phyloP scores from a whole-genome alignment of 2,329 filamentous ascomycete genomes.

The Trichoderma sp. region DNA sequence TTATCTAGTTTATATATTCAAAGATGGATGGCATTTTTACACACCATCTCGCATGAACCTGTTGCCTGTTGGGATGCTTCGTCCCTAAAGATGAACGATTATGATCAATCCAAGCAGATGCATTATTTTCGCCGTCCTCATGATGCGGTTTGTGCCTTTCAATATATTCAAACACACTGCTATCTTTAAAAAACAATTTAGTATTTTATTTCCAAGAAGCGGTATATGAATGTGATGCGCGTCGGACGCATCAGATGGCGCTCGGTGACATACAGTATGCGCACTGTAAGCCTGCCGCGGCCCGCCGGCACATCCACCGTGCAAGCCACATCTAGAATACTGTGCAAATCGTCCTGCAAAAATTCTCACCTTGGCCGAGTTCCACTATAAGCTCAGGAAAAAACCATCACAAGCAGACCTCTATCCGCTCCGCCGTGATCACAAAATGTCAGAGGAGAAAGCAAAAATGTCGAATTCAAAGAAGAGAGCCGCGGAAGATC shows the following conservation, averaged over 20 bases:
- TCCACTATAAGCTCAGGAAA: neutral
- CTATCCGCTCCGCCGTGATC: neutral
- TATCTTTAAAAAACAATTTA: neutral
- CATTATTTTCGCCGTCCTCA: neutral
- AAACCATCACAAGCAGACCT: neutral
- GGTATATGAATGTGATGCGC: neutral
- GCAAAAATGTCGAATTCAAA: constrained; percentile 46
- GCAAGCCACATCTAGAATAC: neutral
- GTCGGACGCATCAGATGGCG: neutral
- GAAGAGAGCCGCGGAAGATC: constrained; percentile 59
- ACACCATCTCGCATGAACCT: neutral
- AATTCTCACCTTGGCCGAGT: constrained; percentile 21
- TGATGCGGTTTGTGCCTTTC: neutral
- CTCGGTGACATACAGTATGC: constrained; percentile 9
- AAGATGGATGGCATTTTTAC: neutral
- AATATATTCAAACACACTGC: neutral
- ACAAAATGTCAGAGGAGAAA: neutral
- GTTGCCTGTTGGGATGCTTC: neutral
- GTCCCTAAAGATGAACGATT: neutral
- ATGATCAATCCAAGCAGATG: neutral
- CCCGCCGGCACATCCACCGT: neutral
- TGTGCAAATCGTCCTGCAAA: constrained; percentile 9
- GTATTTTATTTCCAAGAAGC: neutral
- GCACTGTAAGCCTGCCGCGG: neutral
- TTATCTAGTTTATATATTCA: neutral